A percentile compares a stretch with the other conserved stretches of the same genome.
Evolutionary conservation across 805 yeast species (phyloP).

Genomic region (Wickerhamiella kurtzmanii): DNA sequence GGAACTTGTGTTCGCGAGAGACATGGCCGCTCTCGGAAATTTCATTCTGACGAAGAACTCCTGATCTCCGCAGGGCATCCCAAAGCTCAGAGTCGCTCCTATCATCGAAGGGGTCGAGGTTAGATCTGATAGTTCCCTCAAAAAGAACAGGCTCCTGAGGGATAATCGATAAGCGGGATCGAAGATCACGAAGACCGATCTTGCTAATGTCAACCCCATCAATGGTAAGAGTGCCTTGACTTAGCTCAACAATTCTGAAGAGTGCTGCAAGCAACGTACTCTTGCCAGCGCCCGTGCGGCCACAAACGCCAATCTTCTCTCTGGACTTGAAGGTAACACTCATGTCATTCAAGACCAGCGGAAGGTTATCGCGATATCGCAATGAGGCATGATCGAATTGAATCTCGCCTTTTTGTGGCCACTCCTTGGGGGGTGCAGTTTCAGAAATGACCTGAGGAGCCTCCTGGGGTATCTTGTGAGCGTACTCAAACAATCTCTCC

Average conservation of each 20-base stretch:
- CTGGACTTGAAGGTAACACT: slow-evolving; percentile 36
- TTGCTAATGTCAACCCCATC: slow-evolving; percentile 54
- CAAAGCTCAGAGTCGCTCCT: slow-evolving; percentile 45
- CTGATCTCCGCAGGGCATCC: slow-evolving; percentile 50
- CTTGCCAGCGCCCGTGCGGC: slow-evolving; percentile 85
- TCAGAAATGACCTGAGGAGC: slow-evolving; percentile 29
- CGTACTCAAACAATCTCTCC: slow-evolving; percentile 55
- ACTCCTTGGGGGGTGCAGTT: slow-evolving; percentile 18
- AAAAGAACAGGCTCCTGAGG: slow-evolving; percentile 83
- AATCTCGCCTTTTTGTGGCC: slow-evolving; percentile 58
- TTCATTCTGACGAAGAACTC: slow-evolving; percentile 21
- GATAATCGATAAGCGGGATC: slow-evolving; percentile 62
- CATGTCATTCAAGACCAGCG: slow-evolving; percentile 48
- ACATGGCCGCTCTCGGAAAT: slow-evolving; percentile 28
- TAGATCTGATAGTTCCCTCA: slow-evolving; percentile 60
- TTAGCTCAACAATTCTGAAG: slow-evolving; percentile 50
- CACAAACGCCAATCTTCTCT: slow-evolving; percentile 73
- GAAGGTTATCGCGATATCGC: slow-evolving; percentile 50
- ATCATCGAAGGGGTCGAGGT: slow-evolving; percentile 60
- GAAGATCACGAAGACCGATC: slow-evolving; percentile 50
- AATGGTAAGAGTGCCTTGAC: slow-evolving; percentile 38
- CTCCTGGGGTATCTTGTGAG: slow-evolving; percentile 40
- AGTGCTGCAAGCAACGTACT: slow-evolving; percentile 60
- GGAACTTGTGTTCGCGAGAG: slow-evolving; percentile 35
- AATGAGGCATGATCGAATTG: slow-evolving; percentile 43